phyloP scores from a whole-genome alignment of 2,329 filamentous ascomycete species.

The Peltaster fructicola region DNA sequence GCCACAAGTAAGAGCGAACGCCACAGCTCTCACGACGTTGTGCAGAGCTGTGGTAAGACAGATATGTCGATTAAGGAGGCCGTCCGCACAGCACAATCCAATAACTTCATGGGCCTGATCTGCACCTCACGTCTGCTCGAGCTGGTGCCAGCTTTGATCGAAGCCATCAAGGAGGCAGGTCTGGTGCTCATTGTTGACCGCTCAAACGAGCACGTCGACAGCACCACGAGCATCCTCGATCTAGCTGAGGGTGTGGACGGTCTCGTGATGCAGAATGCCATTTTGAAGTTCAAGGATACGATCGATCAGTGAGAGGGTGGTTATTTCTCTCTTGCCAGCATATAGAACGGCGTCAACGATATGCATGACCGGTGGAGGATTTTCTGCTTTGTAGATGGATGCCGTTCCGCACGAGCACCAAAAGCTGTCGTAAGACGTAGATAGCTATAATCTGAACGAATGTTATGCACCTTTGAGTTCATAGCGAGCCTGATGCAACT shows the following conservation, averaged over 20 bases:
- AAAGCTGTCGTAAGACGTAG: neutral
- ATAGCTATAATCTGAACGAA: neutral
- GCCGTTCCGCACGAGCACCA: neutral
- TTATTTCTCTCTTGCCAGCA: neutral
- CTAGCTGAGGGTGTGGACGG: conserved; percentile 76
- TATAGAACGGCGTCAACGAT: neutral
- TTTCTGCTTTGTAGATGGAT: neutral
- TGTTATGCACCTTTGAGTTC: conserved; percentile 48
- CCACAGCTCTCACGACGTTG: conserved; percentile 13
- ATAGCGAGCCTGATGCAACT: conserved; percentile 45
- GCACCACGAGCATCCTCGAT: conserved; percentile 31
- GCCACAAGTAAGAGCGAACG: conserved; percentile 4
- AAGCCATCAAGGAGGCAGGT: conserved; percentile 86
- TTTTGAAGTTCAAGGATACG: conserved; percentile 82
- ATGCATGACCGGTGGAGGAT: neutral
- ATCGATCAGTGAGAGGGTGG: conserved; percentile 37
- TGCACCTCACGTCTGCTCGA: conserved; percentile 77
- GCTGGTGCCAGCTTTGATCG: conserved; percentile 79
- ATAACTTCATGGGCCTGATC: conserved; percentile 96
- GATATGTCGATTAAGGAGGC: conserved; percentile 86
- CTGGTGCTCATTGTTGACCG: conserved; percentile 83
- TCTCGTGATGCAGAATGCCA: conserved; percentile 66
- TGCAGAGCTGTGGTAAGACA: conserved; percentile 47
- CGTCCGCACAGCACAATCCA: conserved; percentile 78
- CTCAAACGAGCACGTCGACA: conserved; percentile 23